Conservation (phyloP, 2,329 filamentous ascomycete genomes). For the Paraphaeosphaeria sporulosa region DNA sequence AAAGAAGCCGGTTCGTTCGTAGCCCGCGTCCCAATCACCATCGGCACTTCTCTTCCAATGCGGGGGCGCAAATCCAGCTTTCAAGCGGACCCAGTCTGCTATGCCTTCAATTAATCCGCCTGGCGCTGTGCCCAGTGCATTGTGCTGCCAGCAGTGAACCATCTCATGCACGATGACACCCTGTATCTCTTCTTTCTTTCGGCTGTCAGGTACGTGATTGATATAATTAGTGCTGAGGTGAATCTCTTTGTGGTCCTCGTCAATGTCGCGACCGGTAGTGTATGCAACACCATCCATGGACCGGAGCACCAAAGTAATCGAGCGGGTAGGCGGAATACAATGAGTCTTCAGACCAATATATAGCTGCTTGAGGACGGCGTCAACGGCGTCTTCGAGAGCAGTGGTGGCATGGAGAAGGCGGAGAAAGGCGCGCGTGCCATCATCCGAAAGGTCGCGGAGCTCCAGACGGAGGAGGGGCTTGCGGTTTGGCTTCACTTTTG, state of each 20-base stretch:
- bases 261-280: conserved; percentile 80
- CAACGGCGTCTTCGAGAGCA: conserved; percentile 69
- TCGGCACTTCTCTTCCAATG: conserved; percentile 75
- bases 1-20: conserved; percentile 92
- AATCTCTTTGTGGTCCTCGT: conserved; percentile 90
- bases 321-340: conserved; percentile 72
- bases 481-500: conserved; percentile 37
- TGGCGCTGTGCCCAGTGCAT: conserved; percentile 62
- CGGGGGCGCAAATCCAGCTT: conserved; percentile 74
- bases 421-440: conserved; percentile 73
- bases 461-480: conserved; percentile 57
- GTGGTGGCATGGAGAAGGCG: conserved; percentile 66
- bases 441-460: conserved; percentile 59
- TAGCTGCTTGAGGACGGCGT: conserved; percentile 74
- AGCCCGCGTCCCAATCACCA: conserved; percentile 84
- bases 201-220: conserved; percentile 43
- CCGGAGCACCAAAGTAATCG: conserved; percentile 82
- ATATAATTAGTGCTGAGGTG: conserved; percentile 86
- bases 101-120: conserved; percentile 89
- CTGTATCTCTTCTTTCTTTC: conserved; percentile 68
- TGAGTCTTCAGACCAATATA: conserved; percentile 59
- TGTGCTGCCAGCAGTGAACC: conserved; percentile 92
- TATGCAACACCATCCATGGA: conserved; percentile 87
- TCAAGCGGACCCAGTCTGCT: conserved; percentile 89
- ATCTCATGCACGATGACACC: conserved; percentile 92